Base-by-base conservation (phyloP, 805 yeast genomes). In the Nakazawaea ernobii region DNA sequence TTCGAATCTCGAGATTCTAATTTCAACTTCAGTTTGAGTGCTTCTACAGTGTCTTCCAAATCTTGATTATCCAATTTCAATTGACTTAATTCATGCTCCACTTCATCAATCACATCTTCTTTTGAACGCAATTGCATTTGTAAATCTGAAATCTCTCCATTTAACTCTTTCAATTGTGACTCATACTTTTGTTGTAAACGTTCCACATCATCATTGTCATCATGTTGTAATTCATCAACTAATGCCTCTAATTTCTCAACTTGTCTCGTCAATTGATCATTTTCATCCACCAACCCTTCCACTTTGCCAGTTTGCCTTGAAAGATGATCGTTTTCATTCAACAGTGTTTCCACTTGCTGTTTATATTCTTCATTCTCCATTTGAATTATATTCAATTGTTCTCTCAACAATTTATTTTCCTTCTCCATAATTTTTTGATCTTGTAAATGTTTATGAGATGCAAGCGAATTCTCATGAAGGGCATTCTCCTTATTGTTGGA, bases 221-320 rank as follows among this genome's bases (percentile, higher is more conserved):
- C 36, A 33, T 33, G 9, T 33, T 33, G 14, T 15, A 33, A 33
- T 13, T 33, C 36, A 33, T 29, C 35, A 24, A 43, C 35, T 8
- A 17, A 8, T 17, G 9, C 20, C 28, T 51, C 40, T 11, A 50
- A 32, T 4, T 47, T 32, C 13, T 32, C 17, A 17, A 46, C 15
- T 24, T 39, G 45, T 43, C 59, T 55, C 40, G 53, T 53, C 36
- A 67, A 49, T 27, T 58, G 57, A 17, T 55, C 57, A 14, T 55
- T 56, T 35, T 55, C 56, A 33, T 45, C 49, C 47, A 46, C 44
- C 48, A 52, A 49, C 8, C 51, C 48, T 8, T 54, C 53, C 26
- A 52, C 28, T 30, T 20, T 20, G 43, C 10, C 44, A 40, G n/a
- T 43, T 30, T 4, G 26, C 24, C 14, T 44, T 48, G 29, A 24